Conservation (phyloP, 257 asterid genomes). For the Haberlea rhodopensis region DNA sequence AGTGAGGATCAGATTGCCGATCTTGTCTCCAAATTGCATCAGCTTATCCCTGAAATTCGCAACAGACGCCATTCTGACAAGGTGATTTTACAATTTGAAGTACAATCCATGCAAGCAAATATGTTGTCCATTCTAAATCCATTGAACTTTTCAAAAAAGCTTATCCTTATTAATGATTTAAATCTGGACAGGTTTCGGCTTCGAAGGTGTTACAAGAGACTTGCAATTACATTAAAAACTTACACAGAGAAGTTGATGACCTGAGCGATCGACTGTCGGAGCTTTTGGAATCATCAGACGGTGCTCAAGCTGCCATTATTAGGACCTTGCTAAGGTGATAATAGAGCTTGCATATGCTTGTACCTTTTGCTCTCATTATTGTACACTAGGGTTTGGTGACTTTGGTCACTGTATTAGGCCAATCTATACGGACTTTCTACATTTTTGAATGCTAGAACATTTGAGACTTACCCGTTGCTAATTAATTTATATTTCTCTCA, state of each 20-base stretch:
- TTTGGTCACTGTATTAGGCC: slow-evolving; percentile 50
- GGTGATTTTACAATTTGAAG: slow-evolving; percentile 34
- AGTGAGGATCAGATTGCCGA: slow-evolving; percentile 87
- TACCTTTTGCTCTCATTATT: slow-evolving; percentile 18
- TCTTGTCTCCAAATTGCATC: slow-evolving; percentile 76
- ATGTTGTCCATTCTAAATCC: not conserved
- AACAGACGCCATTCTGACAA: slow-evolving; percentile 61
- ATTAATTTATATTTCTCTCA: not conserved
- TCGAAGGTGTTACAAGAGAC: slow-evolving; percentile 95
- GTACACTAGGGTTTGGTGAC: slow-evolving; percentile 57
- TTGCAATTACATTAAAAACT: slow-evolving; percentile 79
- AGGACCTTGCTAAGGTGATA: slow-evolving; percentile 84
- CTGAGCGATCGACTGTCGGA: slow-evolving; percentile 76
- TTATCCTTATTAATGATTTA: not conserved
- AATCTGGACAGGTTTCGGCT: slow-evolving; percentile 58
- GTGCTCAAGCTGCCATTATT: slow-evolving; percentile 87
- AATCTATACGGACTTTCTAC: slow-evolving; percentile 34
- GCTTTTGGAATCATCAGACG: slow-evolving; percentile 77
- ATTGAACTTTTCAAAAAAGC: not conserved
- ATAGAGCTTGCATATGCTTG: slow-evolving; percentile 10
- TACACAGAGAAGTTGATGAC: slow-evolving; percentile 87
- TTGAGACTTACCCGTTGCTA: too few relatives aligned
- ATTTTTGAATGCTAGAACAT: slow-evolving; percentile 30
- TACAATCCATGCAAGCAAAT: not conserved
- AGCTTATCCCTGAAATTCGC: slow-evolving; percentile 82